A percentile compares a stretch with the other conserved stretches of the same genome.
These are phyloP conservation scores for Eudorina sp. DNA, from an alignment of 139 green algal species.

Conservation along the genomic window DNA sequence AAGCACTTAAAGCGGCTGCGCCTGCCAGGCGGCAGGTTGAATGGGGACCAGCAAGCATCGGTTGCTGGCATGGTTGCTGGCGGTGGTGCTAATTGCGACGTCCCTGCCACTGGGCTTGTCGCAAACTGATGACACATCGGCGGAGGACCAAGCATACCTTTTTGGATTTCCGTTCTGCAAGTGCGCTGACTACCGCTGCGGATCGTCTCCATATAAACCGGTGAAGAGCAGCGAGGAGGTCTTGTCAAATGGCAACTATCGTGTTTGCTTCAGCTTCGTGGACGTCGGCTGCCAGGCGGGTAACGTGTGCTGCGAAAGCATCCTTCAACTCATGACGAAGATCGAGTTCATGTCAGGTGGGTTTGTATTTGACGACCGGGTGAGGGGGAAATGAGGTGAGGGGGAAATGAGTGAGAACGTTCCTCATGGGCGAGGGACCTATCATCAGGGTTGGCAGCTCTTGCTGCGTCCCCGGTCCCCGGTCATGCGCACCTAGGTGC, in stretches of 20 bases:
- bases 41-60: slow-evolving; percentile 42
- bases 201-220: slow-evolving; percentile 18
- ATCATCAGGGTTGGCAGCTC: no score
- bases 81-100: background rate
- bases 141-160: slow-evolving; percentile 19
- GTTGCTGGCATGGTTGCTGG: background rate
- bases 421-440: no score
- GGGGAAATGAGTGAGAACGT: no score
- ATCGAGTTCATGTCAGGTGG: slow-evolving; percentile 37
- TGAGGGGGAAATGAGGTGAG: no score
- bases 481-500: no score
- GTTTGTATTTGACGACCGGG: no score
- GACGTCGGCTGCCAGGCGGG: slow-evolving; percentile 8
- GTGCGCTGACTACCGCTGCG: slow-evolving; percentile 37
- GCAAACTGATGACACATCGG: background rate
- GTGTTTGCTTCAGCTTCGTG: slow-evolving; percentile 21
- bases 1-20: no score
- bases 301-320: slow-evolving; percentile 30
- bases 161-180: slow-evolving; percentile 40
- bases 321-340: slow-evolving; percentile 2
- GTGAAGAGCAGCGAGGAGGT: background rate
- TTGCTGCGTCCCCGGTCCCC: no score
- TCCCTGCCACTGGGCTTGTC: background rate
- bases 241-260: background rate
- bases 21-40: slow-evolving; percentile 9